Evolutionary conservation across 345 rosid species (phyloP).

Genomic region (Populus alba): DNA sequence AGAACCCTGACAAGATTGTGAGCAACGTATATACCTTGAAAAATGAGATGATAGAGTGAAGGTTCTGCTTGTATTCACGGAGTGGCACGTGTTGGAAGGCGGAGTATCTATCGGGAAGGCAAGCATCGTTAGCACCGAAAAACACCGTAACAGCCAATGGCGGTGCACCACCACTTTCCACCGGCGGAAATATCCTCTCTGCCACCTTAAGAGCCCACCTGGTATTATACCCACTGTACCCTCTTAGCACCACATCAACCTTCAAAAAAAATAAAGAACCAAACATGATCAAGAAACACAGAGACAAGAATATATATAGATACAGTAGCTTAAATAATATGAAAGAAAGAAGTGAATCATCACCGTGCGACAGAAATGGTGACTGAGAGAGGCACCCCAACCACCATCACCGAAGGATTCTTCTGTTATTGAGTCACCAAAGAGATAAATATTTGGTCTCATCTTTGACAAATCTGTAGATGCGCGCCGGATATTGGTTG

Average conservation of each 20-base stretch:
- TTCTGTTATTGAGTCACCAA: slow-evolving; percentile 94
- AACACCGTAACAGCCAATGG: slow-evolving; percentile 65
- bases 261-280: slow-evolving; percentile 9
- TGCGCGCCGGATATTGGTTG: background rate
- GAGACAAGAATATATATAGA: background rate
- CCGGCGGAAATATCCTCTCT: slow-evolving; percentile 55
- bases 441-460: slow-evolving; percentile 73
- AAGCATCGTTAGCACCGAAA: slow-evolving; percentile 93
- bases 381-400: slow-evolving; percentile 82
- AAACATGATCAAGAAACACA: background rate
- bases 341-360: background rate
- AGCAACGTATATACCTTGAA: slow-evolving; percentile 43
- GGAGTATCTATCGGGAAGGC: slow-evolving; percentile 69
- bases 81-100: slow-evolving; percentile 92
- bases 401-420: slow-evolving; percentile 61
- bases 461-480: slow-evolving; percentile 19
- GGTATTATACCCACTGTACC: slow-evolving; percentile 79
- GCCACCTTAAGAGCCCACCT: slow-evolving; percentile 75
- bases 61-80: slow-evolving; percentile 62
- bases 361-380: slow-evolving; percentile 82
- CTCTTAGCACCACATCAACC: slow-evolving; percentile 73
- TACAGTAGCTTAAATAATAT: background rate
- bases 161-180: slow-evolving; percentile 24
- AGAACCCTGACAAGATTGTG: too few relatives aligned
- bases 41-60: slow-evolving; percentile 55